Base-by-base conservation (phyloP, 768 basidiomycete genomes). In the Cantharellus anzutake region DNA sequence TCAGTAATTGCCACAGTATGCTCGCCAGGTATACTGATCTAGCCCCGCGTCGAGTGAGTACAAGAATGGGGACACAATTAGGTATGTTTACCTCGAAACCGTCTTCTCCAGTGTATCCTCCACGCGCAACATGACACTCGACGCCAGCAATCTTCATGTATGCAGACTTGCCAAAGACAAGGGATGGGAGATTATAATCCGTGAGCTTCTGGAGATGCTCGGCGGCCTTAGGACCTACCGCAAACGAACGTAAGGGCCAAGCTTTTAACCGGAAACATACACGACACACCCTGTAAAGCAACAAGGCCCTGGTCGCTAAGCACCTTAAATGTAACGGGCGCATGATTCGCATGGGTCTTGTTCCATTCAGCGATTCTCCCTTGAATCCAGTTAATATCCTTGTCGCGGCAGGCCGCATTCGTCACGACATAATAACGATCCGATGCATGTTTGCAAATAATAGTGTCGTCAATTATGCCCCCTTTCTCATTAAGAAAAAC, bases 31-130 rank as follows among this genome's bases (percentile, higher is more conserved):
- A 94, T 83, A 3, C 90, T 94, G 63, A 97, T 90, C 90, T 89
- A 64, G 40, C 4, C 5, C 11, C 11, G 7, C 14, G 14, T 14
- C 7, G 34, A 20, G 39, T 34, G 7, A 50, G 41, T 3, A 51
- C 1, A 37, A 35, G n/a, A 29, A 44, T 14, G 20, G 52, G 39
- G 35, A 11, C 1, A 41, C 37, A 4, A 14, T 16, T n/a, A 4
- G 14, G 5, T 44, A 35, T n/a, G 38, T 73, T 60, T 35, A 82
- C 91, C 77, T 99, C 96, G 64, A 99, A 98, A 0, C 96, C 96
- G 70, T 99, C 96, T 72, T 99, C 96, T 5, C 96, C 96, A 0
- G 96, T 98, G 71, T 99, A 99, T 3, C 96, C 96, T 38, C 91
- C 89, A 14, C 96, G 81, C 4, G 91, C 86, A 39, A 98, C 80